Conservation (phyloP, 2,329 filamentous ascomycete species). For the Alternaria postmessia region DNA sequence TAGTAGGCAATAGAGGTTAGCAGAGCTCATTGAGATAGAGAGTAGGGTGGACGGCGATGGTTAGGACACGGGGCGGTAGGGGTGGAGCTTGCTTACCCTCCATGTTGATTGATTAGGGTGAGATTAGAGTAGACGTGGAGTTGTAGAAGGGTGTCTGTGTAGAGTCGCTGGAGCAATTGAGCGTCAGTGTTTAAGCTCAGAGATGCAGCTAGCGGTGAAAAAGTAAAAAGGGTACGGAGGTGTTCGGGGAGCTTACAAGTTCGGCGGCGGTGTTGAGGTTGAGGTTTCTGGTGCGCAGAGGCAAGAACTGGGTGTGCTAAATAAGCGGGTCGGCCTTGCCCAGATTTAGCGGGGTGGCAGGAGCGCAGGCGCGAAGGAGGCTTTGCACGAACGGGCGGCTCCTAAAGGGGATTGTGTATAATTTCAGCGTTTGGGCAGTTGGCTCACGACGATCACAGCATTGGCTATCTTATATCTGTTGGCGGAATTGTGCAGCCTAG, state of each 20-base stretch:
- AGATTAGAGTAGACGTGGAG: conserved; percentile 47
- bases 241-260: conserved; percentile 46
- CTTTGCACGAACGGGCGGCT: conserved; percentile 35
- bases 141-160: conserved; percentile 42
- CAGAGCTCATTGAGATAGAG: conserved; percentile 44
- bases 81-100: conserved; percentile 69
- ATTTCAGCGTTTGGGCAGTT: conserved; percentile 11
- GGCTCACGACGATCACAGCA: conserved; percentile 1
- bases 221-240: conserved; percentile 37
- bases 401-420: conserved; percentile 19
- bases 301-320: conserved; percentile 53
- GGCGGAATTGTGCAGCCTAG: conserved; percentile 24
- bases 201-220: conserved; percentile 30
- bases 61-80: conserved; percentile 23
- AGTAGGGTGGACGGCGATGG: conserved; percentile 29
- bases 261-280: conserved; percentile 43
- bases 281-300: conserved; percentile 50
- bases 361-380: conserved; percentile 39
- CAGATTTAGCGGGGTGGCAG: conserved; percentile 49
- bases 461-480: conserved; percentile 24
- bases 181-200: conserved; percentile 37
- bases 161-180: conserved; percentile 42
- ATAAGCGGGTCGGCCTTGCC: conserved; percentile 54
- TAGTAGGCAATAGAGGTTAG: conserved; percentile 51
- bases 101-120: conserved; percentile 62